phyloP scores from a whole-genome alignment of 164 flowering plant species.

The Liquidambar formosana region DNA sequence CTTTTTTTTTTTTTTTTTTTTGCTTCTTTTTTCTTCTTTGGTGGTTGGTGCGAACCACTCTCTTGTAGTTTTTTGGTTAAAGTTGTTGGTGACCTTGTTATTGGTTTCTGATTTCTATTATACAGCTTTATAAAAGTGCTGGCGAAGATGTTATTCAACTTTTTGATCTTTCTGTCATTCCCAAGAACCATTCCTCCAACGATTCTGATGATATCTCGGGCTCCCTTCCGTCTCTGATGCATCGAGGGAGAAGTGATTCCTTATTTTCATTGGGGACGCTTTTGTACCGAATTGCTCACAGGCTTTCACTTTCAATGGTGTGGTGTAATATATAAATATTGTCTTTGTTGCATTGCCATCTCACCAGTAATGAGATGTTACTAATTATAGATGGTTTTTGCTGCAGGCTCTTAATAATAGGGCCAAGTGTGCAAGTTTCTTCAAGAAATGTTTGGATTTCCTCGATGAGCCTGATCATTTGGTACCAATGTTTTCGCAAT shows the following conservation, averaged over 20 bases:
- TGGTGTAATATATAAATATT: background rate
- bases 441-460: slow-evolving; percentile 77
- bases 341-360: background rate
- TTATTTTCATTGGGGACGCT: slow-evolving; percentile 82
- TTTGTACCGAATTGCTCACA: slow-evolving; percentile 85
- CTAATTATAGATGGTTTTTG: slow-evolving; percentile 17
- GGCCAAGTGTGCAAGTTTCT: slow-evolving; percentile 72
- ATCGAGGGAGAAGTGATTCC: slow-evolving; percentile 73
- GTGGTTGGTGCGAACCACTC: background rate
- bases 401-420: slow-evolving; percentile 65
- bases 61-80: background rate
- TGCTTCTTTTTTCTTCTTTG: background rate
- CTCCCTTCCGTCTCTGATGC: slow-evolving; percentile 66
- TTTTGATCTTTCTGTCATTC: slow-evolving; percentile 85
- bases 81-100: background rate
- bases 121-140: slow-evolving; percentile 89
- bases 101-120: background rate
- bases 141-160: slow-evolving; percentile 96
- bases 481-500: slow-evolving; percentile 40
- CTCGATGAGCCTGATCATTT: slow-evolving; percentile 86
- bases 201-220: slow-evolving; percentile 50
- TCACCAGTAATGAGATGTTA: slow-evolving; percentile 1
- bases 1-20: slow-evolving; percentile 2
- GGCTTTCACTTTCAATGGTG: slow-evolving; percentile 92
- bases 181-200: slow-evolving; percentile 59